Base-by-base conservation (phyloP, 495 filamentous ascomycete genomes). In the Penicillium fimorum region DNA sequence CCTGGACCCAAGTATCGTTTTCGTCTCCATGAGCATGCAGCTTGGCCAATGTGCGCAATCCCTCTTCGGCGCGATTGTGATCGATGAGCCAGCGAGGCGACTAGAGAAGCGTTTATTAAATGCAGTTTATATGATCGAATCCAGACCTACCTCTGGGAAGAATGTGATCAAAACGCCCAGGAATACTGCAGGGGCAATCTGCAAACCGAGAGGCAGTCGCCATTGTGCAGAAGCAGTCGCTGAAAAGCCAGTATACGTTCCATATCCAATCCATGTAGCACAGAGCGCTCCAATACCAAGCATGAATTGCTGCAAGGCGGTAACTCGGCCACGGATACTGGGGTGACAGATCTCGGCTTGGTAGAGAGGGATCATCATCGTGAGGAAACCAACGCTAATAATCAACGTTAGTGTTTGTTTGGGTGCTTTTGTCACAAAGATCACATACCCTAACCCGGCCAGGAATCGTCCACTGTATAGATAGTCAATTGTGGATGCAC, bases 1-100 rank as follows among this genome's bases (percentile, higher is more conserved):
- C 72, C 30, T 61, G 73, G n/a, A 78, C 74, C 70, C 73, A 78
- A 13, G 70, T 13, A 32, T 78, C 72, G 22, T 70, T 66, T 46
- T 70, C 67, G 46, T 80, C 61, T 9, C 79, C 79, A 44, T 74
- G 62, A 7, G 78, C 71, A 58, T 83, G 76, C 9, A 82, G 73
- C 44, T 73, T 75, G 0, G 79, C 75, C 32, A 86, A 67, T 1
- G 80, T 77, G 45, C 70, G 68, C 35, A 79, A 67, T 12, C 81
- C 82, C 20, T 81, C 67, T n/a, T 79, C 78, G 18, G 75, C 38
- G 5, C 69, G 69, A 11, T 73, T 75, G 46, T 77, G 67, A 47
- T 77, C 73, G 22, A 84, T 76, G 15, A 84, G 71, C 82, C 82
- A 86, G 55, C 82, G 79, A 22, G 83, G 82, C 6, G 79, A 82